phyloP scores from a whole-genome alignment of 768 basidiomycete species.

The Suillus ampliporus region DNA sequence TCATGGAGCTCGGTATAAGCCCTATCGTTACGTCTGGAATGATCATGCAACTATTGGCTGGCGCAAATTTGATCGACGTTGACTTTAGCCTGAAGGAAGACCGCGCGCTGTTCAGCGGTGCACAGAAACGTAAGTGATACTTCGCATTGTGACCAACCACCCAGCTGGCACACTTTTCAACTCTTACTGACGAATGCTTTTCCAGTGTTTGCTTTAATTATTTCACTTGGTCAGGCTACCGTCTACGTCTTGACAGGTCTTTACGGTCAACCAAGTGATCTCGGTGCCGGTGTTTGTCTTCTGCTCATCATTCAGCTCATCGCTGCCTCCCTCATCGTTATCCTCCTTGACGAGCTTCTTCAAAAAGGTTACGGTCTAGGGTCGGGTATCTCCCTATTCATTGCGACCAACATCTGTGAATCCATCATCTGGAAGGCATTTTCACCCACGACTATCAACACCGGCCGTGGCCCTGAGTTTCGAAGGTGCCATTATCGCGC shows the following conservation, averaged over 20 bases:
- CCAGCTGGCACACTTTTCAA: not conserved
- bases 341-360: conserved; percentile 97
- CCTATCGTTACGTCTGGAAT: conserved; percentile 98
- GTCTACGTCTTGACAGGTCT: conserved; percentile 97
- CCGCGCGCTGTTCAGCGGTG: conserved; percentile 91
- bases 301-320: conserved; percentile 96
- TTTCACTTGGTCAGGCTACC: conserved; percentile 93
- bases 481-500: conserved; percentile 93
- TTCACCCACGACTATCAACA: conserved; percentile 97
- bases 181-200: conserved; percentile 4
- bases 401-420: conserved; percentile 99
- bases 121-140: conserved; percentile 87
- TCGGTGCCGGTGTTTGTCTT: conserved; percentile 97
- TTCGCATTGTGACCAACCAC: not conserved
- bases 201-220: conserved; percentile 96
- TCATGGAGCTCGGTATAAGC: conserved; percentile 99
- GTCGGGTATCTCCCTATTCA: conserved; percentile 98
- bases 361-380: conserved; percentile 99
- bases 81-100: conserved; percentile 98
- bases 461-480: conserved; percentile 98
- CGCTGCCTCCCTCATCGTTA: conserved; percentile 93
- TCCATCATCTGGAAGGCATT: conserved; percentile 99
- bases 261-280: conserved; percentile 90
- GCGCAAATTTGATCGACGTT: conserved; percentile 96
- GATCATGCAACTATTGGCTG: conserved; percentile 99